phyloP scores from a whole-genome alignment of 2,329 filamentous ascomycete species.

The Neonectria ditissima region DNA sequence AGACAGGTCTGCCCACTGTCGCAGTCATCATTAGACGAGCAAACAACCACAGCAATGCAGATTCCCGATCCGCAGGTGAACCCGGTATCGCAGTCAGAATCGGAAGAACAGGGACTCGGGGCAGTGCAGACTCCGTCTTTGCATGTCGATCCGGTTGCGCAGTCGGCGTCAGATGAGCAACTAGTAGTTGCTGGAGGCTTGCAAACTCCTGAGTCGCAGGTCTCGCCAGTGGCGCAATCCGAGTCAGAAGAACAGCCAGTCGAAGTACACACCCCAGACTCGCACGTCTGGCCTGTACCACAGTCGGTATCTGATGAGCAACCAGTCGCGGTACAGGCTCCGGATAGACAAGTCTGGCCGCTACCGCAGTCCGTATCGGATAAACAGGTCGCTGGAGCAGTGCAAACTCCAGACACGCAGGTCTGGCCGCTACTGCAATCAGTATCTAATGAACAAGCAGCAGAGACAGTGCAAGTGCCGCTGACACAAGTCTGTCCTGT shows the following conservation, averaged over 20 bases:
- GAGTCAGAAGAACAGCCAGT: background rate
- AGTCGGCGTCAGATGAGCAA: background rate
- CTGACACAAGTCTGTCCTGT: background rate
- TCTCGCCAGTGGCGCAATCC: background rate
- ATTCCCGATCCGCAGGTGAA: too few species aligned
- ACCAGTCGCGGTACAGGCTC: background rate
- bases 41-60: too few species aligned
- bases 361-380: background rate
- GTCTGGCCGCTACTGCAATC: slow-evolving; percentile 1
- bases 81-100: too few species aligned
- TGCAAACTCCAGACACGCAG: slow-evolving; percentile 6
- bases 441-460: background rate
- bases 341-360: slow-evolving; percentile 2
- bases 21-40: too few species aligned
- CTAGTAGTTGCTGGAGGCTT: background rate
- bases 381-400: background rate
- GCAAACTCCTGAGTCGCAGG: background rate
- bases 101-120: too few species aligned
- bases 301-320: background rate
- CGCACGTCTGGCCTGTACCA: background rate
- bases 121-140: background rate
- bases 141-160: background rate
- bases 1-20: too few species aligned
- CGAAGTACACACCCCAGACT: background rate
- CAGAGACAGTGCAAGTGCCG: background rate